Conservation (phyloP, 1,284 basidiomycete species). For the Naganishia sp. region DNA sequence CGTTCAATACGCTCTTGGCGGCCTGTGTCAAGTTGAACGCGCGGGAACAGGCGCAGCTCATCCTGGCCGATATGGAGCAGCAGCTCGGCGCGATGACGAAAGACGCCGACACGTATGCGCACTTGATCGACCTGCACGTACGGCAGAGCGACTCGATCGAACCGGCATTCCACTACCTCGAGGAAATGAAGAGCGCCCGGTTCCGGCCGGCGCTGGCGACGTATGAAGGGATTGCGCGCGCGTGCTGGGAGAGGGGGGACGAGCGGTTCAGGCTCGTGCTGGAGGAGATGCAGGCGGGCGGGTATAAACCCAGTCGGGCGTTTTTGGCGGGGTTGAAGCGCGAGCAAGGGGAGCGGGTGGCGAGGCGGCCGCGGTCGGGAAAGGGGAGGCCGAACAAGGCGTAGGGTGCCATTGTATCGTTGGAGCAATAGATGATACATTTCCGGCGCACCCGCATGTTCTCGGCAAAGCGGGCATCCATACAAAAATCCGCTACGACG, state of each 20-base stretch:
- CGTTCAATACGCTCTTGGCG: conserved; percentile 69
- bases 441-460: no score
- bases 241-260: conserved; percentile 64
- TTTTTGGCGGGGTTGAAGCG: conserved; percentile 21
- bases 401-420: no score
- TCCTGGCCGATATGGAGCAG: conserved; percentile 44
- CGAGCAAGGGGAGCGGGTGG: background rate
- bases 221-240: conserved; percentile 66
- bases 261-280: conserved; percentile 65
- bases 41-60: conserved; percentile 44
- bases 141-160: conserved; percentile 69
- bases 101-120: conserved; percentile 62
- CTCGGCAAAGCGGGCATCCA: no score
- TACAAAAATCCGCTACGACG: background rate
- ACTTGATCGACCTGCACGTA: conserved; percentile 68
- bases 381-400: background rate
- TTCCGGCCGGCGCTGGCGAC: conserved; percentile 60
- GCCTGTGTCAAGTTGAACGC: conserved; percentile 59
- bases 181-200: conserved; percentile 73
- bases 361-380: background rate
- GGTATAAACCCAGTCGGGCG: conserved; percentile 54
- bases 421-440: no score
- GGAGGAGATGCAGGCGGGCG: conserved; percentile 67
- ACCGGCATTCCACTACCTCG: conserved; percentile 82
- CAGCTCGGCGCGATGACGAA: background rate